Evolutionary conservation across 768 basidiomycete genomes (phyloP), one percentile per base, ranked within the genome.

Genomic region (Mycena sanguinolenta): DNA sequence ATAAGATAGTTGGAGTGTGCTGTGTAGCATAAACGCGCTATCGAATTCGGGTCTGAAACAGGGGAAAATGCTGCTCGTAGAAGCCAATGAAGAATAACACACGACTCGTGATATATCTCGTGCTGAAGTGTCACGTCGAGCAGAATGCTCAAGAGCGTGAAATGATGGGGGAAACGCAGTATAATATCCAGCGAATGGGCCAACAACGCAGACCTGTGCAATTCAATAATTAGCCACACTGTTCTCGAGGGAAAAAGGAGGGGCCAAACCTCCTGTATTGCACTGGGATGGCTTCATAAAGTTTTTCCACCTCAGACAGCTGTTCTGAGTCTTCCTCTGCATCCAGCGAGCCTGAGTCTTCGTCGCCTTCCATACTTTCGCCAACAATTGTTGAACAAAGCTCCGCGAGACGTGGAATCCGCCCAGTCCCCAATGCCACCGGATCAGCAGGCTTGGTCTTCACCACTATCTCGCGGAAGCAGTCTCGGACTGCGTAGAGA

Each of bases 281-380:
- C n/a, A 78, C 65, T 30, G 89, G 89, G 57, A 91, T 82, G 2
- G 81, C 75, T 32, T 89, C 88, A 65, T 90, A 90, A 8, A 91
- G 71, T 17, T 80, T 77, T 65, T 86, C 77, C 30, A 80, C 75
- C 42, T 82, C 72, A 54, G 78, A 74, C 0, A 69, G 69, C 36
- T 80, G 75, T 21, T 76, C 79, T 14, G 77, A 74, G 46, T 79
- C 77, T 7, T 81, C 74, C 25, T 70, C 69, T 42, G 34, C 59
- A 25, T 60, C 71, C n/a, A n/a, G n/a, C n/a, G n/a, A n/a, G n/a
- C n/a, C n/a, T 21, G 74, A 65, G n/a, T 62, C 46, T 27, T 70
- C 69, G 32, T 70, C 69, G 34, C 44, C 69, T 36, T 83, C 83
- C 53, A 90, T 79, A 71, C 81, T 80, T 73, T 81, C 73, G n/a